Conservation (phyloP, 192 early-diverging fungal genomes). For the Coemansia sp. region DNA sequence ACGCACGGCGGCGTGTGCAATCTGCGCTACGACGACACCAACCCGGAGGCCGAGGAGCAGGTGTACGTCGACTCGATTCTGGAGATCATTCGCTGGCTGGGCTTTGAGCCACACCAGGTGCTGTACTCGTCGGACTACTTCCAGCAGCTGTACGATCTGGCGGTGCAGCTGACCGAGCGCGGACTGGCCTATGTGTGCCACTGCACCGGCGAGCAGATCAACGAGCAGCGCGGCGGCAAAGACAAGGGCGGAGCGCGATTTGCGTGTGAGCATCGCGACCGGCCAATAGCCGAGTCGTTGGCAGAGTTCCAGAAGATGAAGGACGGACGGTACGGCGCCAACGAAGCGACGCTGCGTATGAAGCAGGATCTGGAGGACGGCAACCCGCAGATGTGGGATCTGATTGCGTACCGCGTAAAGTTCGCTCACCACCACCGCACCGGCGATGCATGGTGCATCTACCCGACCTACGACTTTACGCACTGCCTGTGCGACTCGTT, state of each 20-base stretch:
- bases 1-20: conserved; percentile 87
- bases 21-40: conserved; percentile 88
- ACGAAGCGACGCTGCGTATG: conserved; percentile 93
- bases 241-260: conserved; percentile 71
- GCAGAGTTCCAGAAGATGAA: conserved; percentile 98
- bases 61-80: conserved; percentile 93
- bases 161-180: conserved; percentile 82
- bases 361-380: conserved; percentile 99
- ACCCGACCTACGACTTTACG: conserved; percentile 99
- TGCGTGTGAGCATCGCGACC: conserved; percentile 87
- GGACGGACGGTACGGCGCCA: conserved; percentile 90
- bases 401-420: conserved; percentile 94
- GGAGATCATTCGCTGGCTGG: conserved; percentile 93
- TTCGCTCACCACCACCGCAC: conserved; percentile 92
- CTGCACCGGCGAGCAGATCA: conserved; percentile 94
- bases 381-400: conserved; percentile 99
- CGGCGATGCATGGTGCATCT: conserved; percentile 93
- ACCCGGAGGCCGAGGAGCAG: conserved; percentile 92
- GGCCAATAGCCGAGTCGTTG: conserved; percentile 89
- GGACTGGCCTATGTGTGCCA: conserved; percentile 94
- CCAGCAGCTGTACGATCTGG: conserved; percentile 91
- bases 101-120: conserved; percentile 85
- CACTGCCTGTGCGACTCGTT: conserved; percentile 99
- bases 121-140: conserved; percentile 99
- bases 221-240: conserved; percentile 88